These are phyloP conservation scores for Dendrocalamus latiflorus DNA, from an alignment of 202 grass and related monocot species.

Conservation along the genomic window DNA sequence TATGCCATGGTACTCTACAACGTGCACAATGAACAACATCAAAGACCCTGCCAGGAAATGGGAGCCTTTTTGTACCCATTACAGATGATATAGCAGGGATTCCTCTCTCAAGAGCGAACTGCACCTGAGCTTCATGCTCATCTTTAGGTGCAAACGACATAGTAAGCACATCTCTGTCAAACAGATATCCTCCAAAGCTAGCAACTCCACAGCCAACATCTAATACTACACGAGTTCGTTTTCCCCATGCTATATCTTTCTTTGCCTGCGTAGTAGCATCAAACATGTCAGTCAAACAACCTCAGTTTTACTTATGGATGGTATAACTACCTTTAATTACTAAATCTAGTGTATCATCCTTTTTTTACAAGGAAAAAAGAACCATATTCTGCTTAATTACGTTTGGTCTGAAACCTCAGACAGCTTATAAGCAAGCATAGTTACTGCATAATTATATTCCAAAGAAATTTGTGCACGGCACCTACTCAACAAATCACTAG, in stretches of 20 bases:
- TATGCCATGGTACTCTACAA: constrained; percentile 89
- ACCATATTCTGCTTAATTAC: neutral
- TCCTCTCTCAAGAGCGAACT: constrained; percentile 89
- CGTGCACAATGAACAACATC: constrained; percentile 85
- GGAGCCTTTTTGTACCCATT: constrained; percentile 89
- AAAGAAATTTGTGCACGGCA: neutral
- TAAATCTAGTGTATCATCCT: neutral
- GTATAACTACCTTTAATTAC: neutral
- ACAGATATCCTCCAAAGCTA: constrained; percentile 77
- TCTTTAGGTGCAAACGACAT: constrained; percentile 92
- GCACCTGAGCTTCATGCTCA: constrained; percentile 86
- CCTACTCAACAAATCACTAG: neutral
- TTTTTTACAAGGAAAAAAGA: neutral
- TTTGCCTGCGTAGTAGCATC: constrained; percentile 39
- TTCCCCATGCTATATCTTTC: constrained; percentile 72
- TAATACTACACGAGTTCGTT: constrained; percentile 49
- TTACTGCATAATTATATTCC: neutral
- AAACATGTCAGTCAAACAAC: constrained; percentile 9
- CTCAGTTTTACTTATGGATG: neutral
- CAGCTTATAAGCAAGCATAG: neutral
- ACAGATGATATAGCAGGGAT: constrained; percentile 90
- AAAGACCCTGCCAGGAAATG: constrained; percentile 72
- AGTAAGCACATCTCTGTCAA: constrained; percentile 71
- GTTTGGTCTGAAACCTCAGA: neutral
- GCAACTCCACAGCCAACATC: constrained; percentile 93